Evolutionary conservation across 176 grass and related monocot species (phyloP).

Genomic region (Aegilops tauschii): DNA sequence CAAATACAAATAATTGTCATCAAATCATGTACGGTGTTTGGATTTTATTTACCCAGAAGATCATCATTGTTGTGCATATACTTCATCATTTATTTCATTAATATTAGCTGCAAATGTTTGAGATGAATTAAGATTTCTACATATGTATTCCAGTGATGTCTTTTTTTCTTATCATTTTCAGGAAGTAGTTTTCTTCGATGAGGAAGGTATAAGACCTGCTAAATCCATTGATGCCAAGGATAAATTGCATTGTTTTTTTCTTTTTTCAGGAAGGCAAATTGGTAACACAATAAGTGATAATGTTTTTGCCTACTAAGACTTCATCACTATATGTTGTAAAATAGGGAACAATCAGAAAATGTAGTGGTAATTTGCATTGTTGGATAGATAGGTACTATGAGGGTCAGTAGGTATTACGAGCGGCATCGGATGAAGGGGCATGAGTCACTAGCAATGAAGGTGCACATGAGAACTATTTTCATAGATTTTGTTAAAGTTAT

Average conservation of each 20-base stretch:
- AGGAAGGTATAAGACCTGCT: slow-evolving; percentile 30
- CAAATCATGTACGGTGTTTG: neutral
- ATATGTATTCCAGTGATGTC: neutral
- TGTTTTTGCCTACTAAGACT: slow-evolving; percentile 1
- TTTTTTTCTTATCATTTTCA: neutral
- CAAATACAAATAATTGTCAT: no score
- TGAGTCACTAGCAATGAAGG: no score
- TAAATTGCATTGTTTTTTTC: no score
- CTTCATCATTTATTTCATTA: neutral
- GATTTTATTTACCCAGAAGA: slow-evolving; percentile 4
- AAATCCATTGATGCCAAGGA: slow-evolving; percentile 8
- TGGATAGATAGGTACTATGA: no score
- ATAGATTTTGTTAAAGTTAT: no score
- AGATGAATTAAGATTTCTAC: neutral
- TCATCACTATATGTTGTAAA: neutral
- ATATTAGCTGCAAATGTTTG: neutral
- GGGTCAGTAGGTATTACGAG: no score
- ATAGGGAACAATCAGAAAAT: neutral
- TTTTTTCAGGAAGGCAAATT: slow-evolving; percentile 18
- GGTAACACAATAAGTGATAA: slow-evolving; percentile 14
- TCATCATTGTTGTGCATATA: neutral
- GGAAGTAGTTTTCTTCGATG: slow-evolving; percentile 58
- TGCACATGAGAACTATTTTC: no score
- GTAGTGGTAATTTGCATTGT: neutral
- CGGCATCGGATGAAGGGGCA: no score